Evolutionary conservation across 2,329 filamentous ascomycete genomes (phyloP).

Genomic region (Xylariaceae sp.): DNA sequence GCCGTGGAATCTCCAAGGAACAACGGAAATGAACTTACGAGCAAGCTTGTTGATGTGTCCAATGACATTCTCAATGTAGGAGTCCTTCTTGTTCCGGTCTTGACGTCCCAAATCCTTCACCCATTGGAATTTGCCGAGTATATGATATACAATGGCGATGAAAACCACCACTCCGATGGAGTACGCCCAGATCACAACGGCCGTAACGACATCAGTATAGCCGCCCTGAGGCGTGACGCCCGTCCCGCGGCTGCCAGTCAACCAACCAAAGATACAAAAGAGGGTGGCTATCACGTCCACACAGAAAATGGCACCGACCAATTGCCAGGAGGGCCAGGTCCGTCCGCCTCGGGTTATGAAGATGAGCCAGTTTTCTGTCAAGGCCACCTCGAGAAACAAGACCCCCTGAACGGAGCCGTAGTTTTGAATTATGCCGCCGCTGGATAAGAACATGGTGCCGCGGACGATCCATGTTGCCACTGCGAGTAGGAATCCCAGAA

Average conservation of each 20-base stretch:
- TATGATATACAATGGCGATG: conserved; percentile 59
- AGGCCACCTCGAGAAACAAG: conserved; percentile 65
- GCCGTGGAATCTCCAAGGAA: neutral
- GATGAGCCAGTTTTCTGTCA: conserved; percentile 74
- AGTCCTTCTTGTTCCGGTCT: conserved; percentile 56
- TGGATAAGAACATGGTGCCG: conserved; percentile 61
- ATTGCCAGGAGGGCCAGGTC: conserved; percentile 70
- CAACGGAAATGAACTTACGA: conserved; percentile 19
- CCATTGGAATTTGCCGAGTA: conserved; percentile 53
- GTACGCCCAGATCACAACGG: conserved; percentile 60
- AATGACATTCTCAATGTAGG: conserved; percentile 61
- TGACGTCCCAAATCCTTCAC: conserved; percentile 59
- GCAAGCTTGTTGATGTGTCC: conserved; percentile 59
- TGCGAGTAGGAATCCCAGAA: conserved; percentile 63
- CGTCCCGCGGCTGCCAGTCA: conserved; percentile 46
- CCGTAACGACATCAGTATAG: conserved; percentile 51
- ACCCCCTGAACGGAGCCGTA: conserved; percentile 70
- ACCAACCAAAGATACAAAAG: conserved; percentile 71
- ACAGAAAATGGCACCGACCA: conserved; percentile 63
- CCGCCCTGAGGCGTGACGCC: conserved; percentile 30
- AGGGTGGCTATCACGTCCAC: conserved; percentile 68
- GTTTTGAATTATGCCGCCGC: conserved; percentile 69
- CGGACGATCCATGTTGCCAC: conserved; percentile 68
- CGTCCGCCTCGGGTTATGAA: conserved; percentile 69
- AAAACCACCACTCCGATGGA: conserved; percentile 61